Evolutionary conservation across 345 rosid species (phyloP), one percentile per base, ranked within the genome.

Genomic region (Citropsis articulata): DNA sequence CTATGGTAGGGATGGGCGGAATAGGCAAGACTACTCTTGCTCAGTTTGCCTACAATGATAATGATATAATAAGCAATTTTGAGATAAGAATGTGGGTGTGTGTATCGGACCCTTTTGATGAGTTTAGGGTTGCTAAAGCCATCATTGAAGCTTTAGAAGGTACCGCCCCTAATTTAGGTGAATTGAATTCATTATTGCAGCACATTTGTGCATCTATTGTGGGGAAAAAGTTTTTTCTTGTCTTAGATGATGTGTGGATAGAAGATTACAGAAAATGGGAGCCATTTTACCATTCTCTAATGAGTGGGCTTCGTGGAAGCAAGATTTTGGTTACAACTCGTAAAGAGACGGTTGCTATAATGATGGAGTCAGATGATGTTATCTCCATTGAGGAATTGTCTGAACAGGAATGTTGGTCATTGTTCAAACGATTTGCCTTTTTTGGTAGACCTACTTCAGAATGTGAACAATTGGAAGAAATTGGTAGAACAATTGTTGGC

Each of bases 91-190:
- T 71, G 8, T 71, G 74, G 74, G 28, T 71, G 2, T 71, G 74
- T 19, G 62, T 53, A 1, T 71, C 74, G 4, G 42, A 71, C 18
- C 18, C 62, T 71, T 71, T 71, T 71, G 74, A 71, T 71, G 62
- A 71, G 74, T 4, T 19, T 4, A 71, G 25, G 14, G 4, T 71
- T 71, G 74, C 42, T 1, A 71, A 14, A 21, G 62, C 62, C 0
- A 50, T 71, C 8, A 9, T 71, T 4, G 74, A 71, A 50, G 45
- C 7, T 28, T 38, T 71, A 1, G 8, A 18, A 30, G 2, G 8
- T 21, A 0, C 3, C 2, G 18, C 16, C 12, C 4, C 60, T 28
- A 28, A 30, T 9, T 71, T 53, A 7, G 18, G 2, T 9, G 53
- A 72, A 13, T 72, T 72, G 1, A 3, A 72, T 21, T n/a, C 53